Evolutionary conservation across 768 basidiomycete species (phyloP).

Genomic region (Gyrodon lividus): DNA sequence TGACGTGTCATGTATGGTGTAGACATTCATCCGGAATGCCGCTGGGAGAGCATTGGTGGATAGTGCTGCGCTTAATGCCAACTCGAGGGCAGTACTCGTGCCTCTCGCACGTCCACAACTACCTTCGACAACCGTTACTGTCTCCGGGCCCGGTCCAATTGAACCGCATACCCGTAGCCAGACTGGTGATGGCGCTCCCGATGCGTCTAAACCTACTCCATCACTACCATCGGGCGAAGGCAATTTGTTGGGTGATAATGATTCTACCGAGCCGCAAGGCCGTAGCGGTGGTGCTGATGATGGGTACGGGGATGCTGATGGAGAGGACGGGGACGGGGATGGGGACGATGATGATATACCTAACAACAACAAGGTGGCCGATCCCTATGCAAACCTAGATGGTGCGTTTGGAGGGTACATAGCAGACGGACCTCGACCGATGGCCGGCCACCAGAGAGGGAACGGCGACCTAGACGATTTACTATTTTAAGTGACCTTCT

Average conservation of each 20-base stretch:
- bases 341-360: constrained; percentile 45
- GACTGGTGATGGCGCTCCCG: constrained; percentile 23
- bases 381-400: constrained; percentile 84
- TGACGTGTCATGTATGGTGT: constrained; percentile 11
- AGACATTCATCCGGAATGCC: constrained; percentile 94
- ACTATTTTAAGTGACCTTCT: constrained; percentile 46
- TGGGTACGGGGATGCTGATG: constrained; percentile 28
- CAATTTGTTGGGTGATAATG: constrained; percentile 20
- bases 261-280: constrained; percentile 1
- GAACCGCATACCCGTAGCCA: constrained; percentile 29
- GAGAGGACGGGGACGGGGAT: constrained; percentile 30
- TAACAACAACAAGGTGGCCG: constrained; percentile 33
- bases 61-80: constrained; percentile 84
- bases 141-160: constrained; percentile 55
- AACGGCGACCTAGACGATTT: constrained; percentile 63
- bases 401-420: constrained; percentile 73
- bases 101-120: constrained; percentile 54
- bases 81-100: constrained; percentile 72
- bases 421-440: constrained; percentile 71
- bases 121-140: constrained; percentile 41
- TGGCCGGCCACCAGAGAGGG: constrained; percentile 41
- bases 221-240: constrained; percentile 27
- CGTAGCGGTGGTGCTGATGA: constrained; percentile 9
- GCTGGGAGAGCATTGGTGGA: constrained; percentile 79
- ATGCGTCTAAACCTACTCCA: constrained; percentile 32